phyloP scores from a whole-genome alignment of 768 basidiomycete genomes.

The Mrakia gelida region DNA sequence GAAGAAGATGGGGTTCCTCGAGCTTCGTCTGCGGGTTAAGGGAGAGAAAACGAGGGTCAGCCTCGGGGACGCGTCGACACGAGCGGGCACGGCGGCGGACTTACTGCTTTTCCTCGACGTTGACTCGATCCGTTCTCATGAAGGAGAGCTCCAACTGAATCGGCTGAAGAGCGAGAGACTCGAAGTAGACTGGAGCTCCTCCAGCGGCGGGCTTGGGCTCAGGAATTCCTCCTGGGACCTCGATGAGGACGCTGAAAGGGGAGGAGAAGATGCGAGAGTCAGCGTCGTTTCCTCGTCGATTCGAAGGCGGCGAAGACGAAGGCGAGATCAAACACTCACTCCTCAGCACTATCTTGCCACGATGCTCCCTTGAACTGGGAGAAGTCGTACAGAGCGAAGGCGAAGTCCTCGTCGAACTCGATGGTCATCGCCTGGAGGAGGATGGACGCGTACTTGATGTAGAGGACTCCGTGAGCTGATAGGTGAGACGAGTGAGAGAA shows the following conservation, averaged over 20 bases:
- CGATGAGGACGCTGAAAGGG: constrained; percentile 61
- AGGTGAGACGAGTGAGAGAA: background rate
- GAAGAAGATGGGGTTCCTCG: constrained; percentile 84
- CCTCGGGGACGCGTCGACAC: background rate
- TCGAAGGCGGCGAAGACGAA: background rate
- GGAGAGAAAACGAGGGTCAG: background rate
- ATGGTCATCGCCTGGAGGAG: constrained; percentile 89
- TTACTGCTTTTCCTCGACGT: constrained; percentile 78
- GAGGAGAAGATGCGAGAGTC: constrained; percentile 2
- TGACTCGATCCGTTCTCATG: constrained; percentile 92
- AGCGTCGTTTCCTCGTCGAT: background rate
- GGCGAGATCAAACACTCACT: constrained; percentile 54
- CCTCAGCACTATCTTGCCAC: constrained; percentile 72
- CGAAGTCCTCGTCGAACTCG: constrained; percentile 93
- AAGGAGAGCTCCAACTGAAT: constrained; percentile 89
- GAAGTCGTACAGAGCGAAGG: constrained; percentile 87
- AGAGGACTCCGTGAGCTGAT: constrained; percentile 95
- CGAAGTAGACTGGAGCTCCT: constrained; percentile 87
- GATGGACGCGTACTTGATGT: constrained; percentile 94
- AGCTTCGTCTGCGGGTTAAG: constrained; percentile 38
- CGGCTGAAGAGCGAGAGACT: constrained; percentile 89
- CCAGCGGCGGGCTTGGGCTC: constrained; percentile 45
- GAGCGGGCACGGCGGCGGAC: background rate
- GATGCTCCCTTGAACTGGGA: constrained; percentile 84
- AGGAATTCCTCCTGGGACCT: constrained; percentile 59